phyloP scores from a whole-genome alignment of 768 basidiomycete species.

The Russula abietina region DNA sequence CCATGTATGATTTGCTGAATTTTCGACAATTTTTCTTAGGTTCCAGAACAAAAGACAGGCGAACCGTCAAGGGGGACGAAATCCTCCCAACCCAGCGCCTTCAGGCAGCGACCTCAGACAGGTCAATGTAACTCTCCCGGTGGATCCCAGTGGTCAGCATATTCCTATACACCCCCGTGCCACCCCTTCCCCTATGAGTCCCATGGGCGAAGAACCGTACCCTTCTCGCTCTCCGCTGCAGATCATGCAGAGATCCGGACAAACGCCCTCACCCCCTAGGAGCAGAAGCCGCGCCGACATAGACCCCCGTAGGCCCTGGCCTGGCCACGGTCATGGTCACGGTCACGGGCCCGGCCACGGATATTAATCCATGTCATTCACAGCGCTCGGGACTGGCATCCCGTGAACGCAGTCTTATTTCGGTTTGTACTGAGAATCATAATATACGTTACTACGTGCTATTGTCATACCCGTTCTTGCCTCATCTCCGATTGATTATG shows the following conservation, averaged over 20 bases:
- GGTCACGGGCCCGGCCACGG: background rate
- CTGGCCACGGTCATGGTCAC: no score
- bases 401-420: slow-evolving; percentile 14
- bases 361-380: slow-evolving; percentile 20
- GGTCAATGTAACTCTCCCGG: background rate
- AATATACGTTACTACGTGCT: slow-evolving; percentile 17
- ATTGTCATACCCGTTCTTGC: slow-evolving; percentile 20
- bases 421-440: slow-evolving; percentile 11
- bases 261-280: slow-evolving; percentile 21
- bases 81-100: background rate
- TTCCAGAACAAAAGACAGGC: slow-evolving; percentile 25
- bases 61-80: slow-evolving; percentile 20
- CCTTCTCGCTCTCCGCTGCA: slow-evolving; percentile 21
- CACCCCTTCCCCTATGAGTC: slow-evolving; percentile 13
- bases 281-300: slow-evolving; percentile 11
- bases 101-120: background rate
- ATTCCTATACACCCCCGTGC: background rate
- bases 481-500: slow-evolving; percentile 23
- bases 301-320: slow-evolving; percentile 13
- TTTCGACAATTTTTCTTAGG: slow-evolving; percentile 5
- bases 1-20: background rate
- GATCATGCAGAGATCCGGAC: slow-evolving; percentile 4
- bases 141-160: slow-evolving; percentile 1
- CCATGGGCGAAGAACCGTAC: slow-evolving; percentile 10
- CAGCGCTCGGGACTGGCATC: slow-evolving; percentile 20